Evolutionary conservation across 106 monocot species (phyloP).

Genomic region (Triglochin maritima): DNA sequence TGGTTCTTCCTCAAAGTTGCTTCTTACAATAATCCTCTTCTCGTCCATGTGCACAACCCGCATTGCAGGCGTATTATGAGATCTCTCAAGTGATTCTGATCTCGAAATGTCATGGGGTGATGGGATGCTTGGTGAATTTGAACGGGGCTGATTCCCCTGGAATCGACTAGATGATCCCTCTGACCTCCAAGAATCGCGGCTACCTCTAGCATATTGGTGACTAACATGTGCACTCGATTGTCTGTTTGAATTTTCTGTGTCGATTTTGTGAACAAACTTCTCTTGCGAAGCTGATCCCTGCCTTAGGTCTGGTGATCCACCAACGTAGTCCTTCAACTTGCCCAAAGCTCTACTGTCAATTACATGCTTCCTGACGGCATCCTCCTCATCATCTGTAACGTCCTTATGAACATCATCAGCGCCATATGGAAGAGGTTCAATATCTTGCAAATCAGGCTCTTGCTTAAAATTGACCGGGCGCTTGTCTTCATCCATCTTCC

Average conservation of each 20-base stretch:
- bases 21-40: background rate
- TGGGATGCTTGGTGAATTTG: background rate
- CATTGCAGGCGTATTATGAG: background rate
- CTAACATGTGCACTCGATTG: background rate
- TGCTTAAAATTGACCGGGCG: constrained; percentile 22
- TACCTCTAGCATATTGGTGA: background rate
- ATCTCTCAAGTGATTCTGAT: background rate
- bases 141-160: background rate
- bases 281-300: background rate
- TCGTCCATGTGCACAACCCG: constrained; percentile 5
- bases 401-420: background rate
- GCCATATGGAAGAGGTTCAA: constrained; percentile 18
- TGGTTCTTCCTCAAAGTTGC: background rate
- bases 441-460: constrained; percentile 31
- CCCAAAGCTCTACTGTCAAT: constrained; percentile 3
- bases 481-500: constrained; percentile 55
- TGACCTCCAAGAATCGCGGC: background rate
- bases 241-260: background rate
- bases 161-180: background rate
- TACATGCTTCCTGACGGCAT: background rate
- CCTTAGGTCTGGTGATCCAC: background rate
- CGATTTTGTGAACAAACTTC: background rate
- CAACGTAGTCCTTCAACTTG: background rate
- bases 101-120: background rate
- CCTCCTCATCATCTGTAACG: background rate